These are phyloP conservation scores for Verticillium klebahnii DNA, from an alignment of 2,329 filamentous ascomycete species.

Conservation along the genomic window DNA sequence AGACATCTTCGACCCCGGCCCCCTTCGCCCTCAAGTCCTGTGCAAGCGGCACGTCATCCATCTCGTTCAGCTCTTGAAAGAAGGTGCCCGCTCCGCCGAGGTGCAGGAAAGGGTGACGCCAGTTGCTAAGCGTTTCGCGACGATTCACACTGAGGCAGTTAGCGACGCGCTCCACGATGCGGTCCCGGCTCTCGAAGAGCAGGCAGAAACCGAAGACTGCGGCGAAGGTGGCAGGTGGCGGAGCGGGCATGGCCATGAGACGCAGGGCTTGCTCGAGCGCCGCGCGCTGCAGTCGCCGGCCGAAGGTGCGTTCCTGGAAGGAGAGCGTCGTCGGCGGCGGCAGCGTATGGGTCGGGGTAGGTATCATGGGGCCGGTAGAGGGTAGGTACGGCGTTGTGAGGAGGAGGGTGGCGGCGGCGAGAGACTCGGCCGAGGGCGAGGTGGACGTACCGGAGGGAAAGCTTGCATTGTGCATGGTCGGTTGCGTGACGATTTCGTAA, in stretches of 20 bases:
- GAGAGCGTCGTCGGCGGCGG: conserved; percentile 51
- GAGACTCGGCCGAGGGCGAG: conserved; percentile 10
- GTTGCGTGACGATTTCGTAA: conserved; percentile 46
- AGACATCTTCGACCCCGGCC: not conserved
- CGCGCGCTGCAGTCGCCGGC: conserved; percentile 63
- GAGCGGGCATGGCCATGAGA: conserved; percentile 46
- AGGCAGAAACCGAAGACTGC: conserved; percentile 67
- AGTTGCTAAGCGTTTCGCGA: conserved; percentile 48
- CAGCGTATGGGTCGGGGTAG: conserved; percentile 29
- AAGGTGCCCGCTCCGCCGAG: conserved; percentile 67
- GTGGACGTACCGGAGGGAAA: conserved; percentile 38
- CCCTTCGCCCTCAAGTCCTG: not conserved
- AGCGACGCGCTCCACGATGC: conserved; percentile 38
- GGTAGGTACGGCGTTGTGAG: conserved; percentile 10
- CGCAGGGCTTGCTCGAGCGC: conserved; percentile 58
- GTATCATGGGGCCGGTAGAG: not conserved
- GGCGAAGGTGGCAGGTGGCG: conserved; percentile 42
- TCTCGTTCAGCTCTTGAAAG: conserved; percentile 32
- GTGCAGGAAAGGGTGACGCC: conserved; percentile 57
- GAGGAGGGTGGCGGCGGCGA: conserved; percentile 4
- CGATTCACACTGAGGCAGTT: conserved; percentile 23
- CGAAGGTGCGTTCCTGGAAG: conserved; percentile 63
- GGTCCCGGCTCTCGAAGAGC: conserved; percentile 49
- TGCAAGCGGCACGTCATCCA: conserved; percentile 14
- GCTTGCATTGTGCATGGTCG: conserved; percentile 48